phyloP scores from a whole-genome alignment of 768 basidiomycete species.

The Leucocoprinus birnbaumii region DNA sequence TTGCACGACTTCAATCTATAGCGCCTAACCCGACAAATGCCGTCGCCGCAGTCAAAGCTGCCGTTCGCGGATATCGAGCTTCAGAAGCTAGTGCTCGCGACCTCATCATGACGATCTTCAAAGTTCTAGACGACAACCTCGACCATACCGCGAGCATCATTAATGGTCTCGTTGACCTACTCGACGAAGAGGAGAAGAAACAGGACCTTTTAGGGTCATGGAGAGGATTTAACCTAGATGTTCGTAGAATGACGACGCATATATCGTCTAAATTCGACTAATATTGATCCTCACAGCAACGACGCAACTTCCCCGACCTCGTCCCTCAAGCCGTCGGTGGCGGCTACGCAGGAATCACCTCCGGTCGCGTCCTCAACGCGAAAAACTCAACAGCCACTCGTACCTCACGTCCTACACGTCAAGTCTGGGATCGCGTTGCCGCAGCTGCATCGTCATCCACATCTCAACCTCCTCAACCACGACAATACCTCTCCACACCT shows the following conservation, averaged over 20 bases:
- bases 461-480: constrained; percentile 18
- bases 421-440: constrained; percentile 86
- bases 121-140: constrained; percentile 44
- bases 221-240: constrained; percentile 85
- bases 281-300: constrained; percentile 52
- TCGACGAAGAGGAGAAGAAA: constrained; percentile 87
- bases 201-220: constrained; percentile 70
- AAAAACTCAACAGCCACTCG: constrained; percentile 70
- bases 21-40: constrained; percentile 58
- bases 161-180: constrained; percentile 68
- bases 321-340: constrained; percentile 53
- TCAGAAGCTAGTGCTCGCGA: constrained; percentile 82
- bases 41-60: constrained; percentile 62
- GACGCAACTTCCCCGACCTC: constrained; percentile 81
- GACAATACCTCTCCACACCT: constrained; percentile 1
- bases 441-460: constrained; percentile 57
- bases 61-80: constrained; percentile 73
- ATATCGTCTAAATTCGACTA: background rate
- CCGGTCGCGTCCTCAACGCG: constrained; percentile 80
- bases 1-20: constrained; percentile 57
- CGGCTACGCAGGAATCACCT: constrained; percentile 76
- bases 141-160: constrained; percentile 77
- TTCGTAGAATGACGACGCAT: constrained; percentile 24
- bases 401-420: constrained; percentile 52
- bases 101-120: constrained; percentile 87